Evolutionary conservation across 345 rosid genomes (phyloP).

Genomic region (Ailanthus altissimus): DNA sequence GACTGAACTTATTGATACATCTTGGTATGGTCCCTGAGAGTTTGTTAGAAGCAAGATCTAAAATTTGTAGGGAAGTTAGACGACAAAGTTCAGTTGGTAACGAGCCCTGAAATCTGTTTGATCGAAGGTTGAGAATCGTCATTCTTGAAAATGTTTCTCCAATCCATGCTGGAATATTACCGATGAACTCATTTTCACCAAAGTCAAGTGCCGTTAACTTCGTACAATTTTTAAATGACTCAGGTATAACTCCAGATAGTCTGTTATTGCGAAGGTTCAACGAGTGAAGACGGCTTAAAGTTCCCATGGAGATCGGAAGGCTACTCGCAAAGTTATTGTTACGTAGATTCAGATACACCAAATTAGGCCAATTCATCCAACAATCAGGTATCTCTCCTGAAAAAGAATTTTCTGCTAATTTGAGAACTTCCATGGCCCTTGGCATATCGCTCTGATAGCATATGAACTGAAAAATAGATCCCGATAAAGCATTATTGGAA

Average conservation of each 20-base stretch:
- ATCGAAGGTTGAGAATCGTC: constrained; percentile 11
- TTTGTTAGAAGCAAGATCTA: too few species aligned
- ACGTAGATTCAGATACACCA: background rate
- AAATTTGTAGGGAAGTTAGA: too few species aligned
- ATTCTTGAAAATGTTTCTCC: background rate
- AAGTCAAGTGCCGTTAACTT: background rate
- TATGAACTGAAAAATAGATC: constrained; percentile 6
- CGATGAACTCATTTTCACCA: background rate
- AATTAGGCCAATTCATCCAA: constrained; percentile 21
- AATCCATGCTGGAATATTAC: constrained; percentile 13
- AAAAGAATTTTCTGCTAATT: constrained; percentile 7
- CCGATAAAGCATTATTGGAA: constrained; percentile 23
- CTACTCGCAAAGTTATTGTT: constrained; percentile 8
- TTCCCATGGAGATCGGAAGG: constrained; percentile 14
- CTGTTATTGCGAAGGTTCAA: background rate
- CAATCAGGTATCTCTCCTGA: constrained; percentile 6
- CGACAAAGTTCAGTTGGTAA: background rate
- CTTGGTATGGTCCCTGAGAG: too few species aligned
- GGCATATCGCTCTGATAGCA: background rate
- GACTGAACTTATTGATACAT: too few species aligned
- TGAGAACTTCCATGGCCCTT: background rate
- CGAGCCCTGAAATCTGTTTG: constrained; percentile 12
- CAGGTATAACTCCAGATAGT: background rate
- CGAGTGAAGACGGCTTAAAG: background rate
- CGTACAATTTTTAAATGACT: background rate